A percentile compares a stretch with the other conserved stretches of the same genome.
phyloP scores from a whole-genome alignment of 805 yeast species.

The Lachancea quebecensis region DNA sequence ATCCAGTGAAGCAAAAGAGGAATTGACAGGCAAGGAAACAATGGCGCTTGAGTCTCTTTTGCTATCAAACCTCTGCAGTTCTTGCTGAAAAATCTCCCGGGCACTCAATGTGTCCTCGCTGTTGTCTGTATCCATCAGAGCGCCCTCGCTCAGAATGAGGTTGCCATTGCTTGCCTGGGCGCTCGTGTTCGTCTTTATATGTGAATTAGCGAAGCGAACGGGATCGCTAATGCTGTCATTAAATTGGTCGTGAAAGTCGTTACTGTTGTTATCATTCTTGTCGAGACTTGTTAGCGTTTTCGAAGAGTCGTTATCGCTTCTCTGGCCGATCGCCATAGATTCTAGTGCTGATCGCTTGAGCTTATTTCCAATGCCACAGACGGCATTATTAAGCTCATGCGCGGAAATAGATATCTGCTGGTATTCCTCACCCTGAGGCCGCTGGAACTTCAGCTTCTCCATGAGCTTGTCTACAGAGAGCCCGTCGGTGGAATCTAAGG shows the following conservation, averaged over 20 bases:
- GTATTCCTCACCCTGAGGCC: conserved; percentile 23
- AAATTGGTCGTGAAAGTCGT: conserved; percentile 5
- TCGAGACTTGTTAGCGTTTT: neutral
- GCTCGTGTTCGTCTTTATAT: conserved; percentile 12
- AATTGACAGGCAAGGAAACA: conserved; percentile 60
- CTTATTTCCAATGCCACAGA: conserved; percentile 70
- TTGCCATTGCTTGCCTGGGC: conserved; percentile 29
- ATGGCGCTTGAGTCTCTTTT: conserved; percentile 35
- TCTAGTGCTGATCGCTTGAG: conserved; percentile 36
- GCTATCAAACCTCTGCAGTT: conserved; percentile 20
- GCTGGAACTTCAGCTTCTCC: conserved; percentile 25
- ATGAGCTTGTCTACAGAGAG: conserved; percentile 7
- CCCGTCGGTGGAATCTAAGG: neutral
- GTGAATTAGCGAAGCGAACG: conserved; percentile 7
- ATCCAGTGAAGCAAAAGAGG: conserved; percentile 73
- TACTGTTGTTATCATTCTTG: conserved; percentile 5
- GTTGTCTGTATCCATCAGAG: neutral
- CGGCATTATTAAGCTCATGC: conserved; percentile 70
- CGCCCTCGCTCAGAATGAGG: conserved; percentile 19
- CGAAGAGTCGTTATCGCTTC: neutral
- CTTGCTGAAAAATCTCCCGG: conserved; percentile 19
- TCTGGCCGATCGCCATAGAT: neutral
- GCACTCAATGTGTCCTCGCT: conserved; percentile 6
- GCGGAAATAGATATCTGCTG: conserved; percentile 51
- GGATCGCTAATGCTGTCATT: conserved; percentile 2